Conservation (phyloP, 805 yeast genomes). For the Candida palmyrensis region DNA sequence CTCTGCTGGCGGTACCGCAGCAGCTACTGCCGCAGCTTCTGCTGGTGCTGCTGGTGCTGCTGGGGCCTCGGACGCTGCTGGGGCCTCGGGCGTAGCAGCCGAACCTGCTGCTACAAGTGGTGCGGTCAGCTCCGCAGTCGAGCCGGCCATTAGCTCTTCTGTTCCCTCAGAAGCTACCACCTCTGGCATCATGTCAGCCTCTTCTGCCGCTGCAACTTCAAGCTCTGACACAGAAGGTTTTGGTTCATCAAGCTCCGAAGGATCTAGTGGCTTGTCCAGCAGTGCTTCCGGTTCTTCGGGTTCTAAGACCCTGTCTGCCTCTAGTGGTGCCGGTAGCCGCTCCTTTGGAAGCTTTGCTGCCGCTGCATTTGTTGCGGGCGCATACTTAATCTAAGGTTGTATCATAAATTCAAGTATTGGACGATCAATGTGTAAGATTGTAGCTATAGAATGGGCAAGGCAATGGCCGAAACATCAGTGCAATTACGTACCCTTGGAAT, state of each 20-base stretch:
- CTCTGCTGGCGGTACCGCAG: conserved; percentile 12
- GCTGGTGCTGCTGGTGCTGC: conserved; percentile 7
- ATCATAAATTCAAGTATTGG: neutral
- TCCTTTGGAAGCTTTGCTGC: conserved; percentile 11
- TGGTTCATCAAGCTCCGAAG: neutral
- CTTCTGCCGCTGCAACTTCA: conserved; percentile 1
- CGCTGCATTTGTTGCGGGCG: conserved; percentile 10
- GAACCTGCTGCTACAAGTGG: conserved; percentile 6
- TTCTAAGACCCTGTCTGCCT: no score
- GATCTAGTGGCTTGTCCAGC: neutral
- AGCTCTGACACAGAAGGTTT: conserved; percentile 2
- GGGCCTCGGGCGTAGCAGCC: conserved; percentile 4
- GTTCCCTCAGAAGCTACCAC: conserved; percentile 1
- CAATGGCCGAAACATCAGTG: no score
- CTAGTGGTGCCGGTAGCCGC: no score
- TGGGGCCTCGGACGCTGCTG: conserved; percentile 4
- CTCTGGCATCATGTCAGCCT: conserved; percentile 1
- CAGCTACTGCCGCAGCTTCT: conserved; percentile 12
- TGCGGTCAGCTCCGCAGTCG: conserved; percentile 3
- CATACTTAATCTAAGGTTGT: conserved; percentile 9
- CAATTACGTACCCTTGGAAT: no score
- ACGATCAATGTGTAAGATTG: neutral
- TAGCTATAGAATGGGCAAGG: no score
- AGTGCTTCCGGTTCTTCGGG: conserved; percentile 3
- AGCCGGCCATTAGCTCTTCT: conserved; percentile 5